phyloP scores from a whole-genome alignment of 306 rosid genomes.

The Corylus avellana region DNA sequence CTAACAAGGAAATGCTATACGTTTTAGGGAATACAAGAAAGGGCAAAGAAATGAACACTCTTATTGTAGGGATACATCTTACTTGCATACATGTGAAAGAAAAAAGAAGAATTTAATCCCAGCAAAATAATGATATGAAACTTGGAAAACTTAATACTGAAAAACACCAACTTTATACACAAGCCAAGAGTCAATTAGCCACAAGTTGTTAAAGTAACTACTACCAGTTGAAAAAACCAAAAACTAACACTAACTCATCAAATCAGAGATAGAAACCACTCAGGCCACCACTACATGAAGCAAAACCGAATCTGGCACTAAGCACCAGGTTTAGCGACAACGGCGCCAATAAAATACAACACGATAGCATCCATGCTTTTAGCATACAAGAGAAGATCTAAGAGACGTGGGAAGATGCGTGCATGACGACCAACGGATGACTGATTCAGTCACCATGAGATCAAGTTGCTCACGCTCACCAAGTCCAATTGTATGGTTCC shows the following conservation, averaged over 20 bases:
- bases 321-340: slow-evolving; percentile 24
- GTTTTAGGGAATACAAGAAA: not conserved
- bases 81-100: not conserved
- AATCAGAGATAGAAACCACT: slow-evolving; percentile 27
- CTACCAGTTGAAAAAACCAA: slow-evolving; percentile 8
- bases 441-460: slow-evolving; percentile 74
- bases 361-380: slow-evolving; percentile 21
- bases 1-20: too few relatives aligned
- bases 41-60: not conserved
- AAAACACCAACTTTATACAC: slow-evolving; percentile 11
- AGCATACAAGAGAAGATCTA: slow-evolving; percentile 82
- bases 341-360: slow-evolving; percentile 22
- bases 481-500: slow-evolving; percentile 80
- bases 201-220: slow-evolving; percentile 20
- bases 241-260: slow-evolving; percentile 19
- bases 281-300: slow-evolving; percentile 28
- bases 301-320: slow-evolving; percentile 35
- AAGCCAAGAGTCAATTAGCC: slow-evolving; percentile 21
- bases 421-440: slow-evolving; percentile 90
- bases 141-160: slow-evolving; percentile 18
- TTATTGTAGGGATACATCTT: not conserved
- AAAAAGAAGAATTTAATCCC: not conserved
- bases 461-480: slow-evolving; percentile 83
- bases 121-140: not conserved
- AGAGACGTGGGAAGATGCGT: slow-evolving; percentile 73